Conservation (phyloP, 1,139 yeast species). For the Hyphopichia burtonii region DNA sequence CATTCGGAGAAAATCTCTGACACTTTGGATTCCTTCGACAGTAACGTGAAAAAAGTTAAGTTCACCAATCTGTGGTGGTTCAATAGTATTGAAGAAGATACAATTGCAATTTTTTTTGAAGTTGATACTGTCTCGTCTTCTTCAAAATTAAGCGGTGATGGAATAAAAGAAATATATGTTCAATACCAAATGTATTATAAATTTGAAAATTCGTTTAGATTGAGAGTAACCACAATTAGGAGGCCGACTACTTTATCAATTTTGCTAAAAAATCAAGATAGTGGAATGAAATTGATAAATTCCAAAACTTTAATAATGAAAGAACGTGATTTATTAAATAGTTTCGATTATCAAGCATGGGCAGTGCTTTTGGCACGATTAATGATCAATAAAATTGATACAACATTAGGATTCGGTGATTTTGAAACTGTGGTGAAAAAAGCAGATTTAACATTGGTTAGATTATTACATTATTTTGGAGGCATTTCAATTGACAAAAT, state of each 20-base stretch:
- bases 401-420: conserved; percentile 33
- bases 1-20: conserved; percentile 37
- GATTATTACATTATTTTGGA: conserved; percentile 33
- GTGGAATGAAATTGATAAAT: conserved; percentile 13
- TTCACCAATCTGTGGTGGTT: conserved; percentile 40
- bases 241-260: conserved; percentile 31
- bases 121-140: conserved; percentile 28
- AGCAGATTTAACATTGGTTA: conserved; percentile 26
- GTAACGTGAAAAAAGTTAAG: conserved; percentile 24
- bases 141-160: conserved; percentile 14
- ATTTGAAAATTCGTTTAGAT: conserved; percentile 22
- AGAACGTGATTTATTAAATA: conserved; percentile 23
- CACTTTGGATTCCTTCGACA: conserved; percentile 30
- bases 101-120: conserved; percentile 33
- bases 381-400: conserved; percentile 33
- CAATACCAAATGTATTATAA: conserved; percentile 35
- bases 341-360: conserved; percentile 36
- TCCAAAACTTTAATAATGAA: conserved; percentile 22
- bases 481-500: conserved; percentile 18
- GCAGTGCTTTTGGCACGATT: conserved; percentile 29
- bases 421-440: conserved; percentile 26
- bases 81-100: conserved; percentile 21
- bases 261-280: conserved; percentile 14
- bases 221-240: conserved; percentile 28
- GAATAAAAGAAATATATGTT: conserved; percentile 21